A percentile compares a stretch with the other conserved stretches of the same genome.
Evolutionary conservation across 2,329 filamentous ascomycete genomes (phyloP).

Genomic region (Exserohilum turcica): DNA sequence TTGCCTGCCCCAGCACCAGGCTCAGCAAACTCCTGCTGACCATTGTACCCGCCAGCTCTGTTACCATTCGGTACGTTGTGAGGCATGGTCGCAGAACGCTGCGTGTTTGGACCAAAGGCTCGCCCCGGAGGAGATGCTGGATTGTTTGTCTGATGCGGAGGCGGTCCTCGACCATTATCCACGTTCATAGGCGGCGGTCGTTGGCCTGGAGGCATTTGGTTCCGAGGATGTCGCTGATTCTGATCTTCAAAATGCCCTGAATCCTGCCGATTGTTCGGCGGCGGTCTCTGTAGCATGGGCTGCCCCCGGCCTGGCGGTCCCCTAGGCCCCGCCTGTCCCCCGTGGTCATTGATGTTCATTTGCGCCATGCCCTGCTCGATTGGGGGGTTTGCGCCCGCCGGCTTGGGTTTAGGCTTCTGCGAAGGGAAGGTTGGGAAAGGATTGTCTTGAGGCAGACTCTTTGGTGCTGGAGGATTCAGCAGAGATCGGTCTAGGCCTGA

Average conservation of each 20-base stretch:
- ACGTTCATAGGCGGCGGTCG: slow-evolving; percentile 33
- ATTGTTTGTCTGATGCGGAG: slow-evolving; percentile 22
- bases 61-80: slow-evolving; percentile 30
- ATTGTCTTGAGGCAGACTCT: slow-evolving; percentile 49
- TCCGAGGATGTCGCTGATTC: slow-evolving; percentile 31
- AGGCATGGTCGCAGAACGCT: slow-evolving; percentile 48
- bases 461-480: slow-evolving; percentile 35
- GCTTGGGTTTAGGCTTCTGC: slow-evolving; percentile 27
- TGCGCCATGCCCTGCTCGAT: slow-evolving; percentile 45
- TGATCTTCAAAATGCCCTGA: slow-evolving; percentile 43
- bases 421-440: slow-evolving; percentile 55
- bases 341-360: slow-evolving; percentile 38
- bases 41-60: slow-evolving; percentile 21
- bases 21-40: slow-evolving; percentile 43
- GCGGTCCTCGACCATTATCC: slow-evolving; percentile 20
- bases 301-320: slow-evolving; percentile 30
- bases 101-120: slow-evolving; percentile 36
- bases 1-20: slow-evolving; percentile 44
- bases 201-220: slow-evolving; percentile 32
- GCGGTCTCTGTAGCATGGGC: slow-evolving; percentile 28
- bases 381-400: slow-evolving; percentile 19
- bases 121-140: slow-evolving; percentile 38
- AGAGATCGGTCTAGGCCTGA: slow-evolving; percentile 41
- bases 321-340: slow-evolving; percentile 20
- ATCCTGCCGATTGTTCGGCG: slow-evolving; percentile 37